These are phyloP conservation scores for Agapanthus africanus DNA, from an alignment of 106 monocot genomes.

Conservation along the genomic window DNA sequence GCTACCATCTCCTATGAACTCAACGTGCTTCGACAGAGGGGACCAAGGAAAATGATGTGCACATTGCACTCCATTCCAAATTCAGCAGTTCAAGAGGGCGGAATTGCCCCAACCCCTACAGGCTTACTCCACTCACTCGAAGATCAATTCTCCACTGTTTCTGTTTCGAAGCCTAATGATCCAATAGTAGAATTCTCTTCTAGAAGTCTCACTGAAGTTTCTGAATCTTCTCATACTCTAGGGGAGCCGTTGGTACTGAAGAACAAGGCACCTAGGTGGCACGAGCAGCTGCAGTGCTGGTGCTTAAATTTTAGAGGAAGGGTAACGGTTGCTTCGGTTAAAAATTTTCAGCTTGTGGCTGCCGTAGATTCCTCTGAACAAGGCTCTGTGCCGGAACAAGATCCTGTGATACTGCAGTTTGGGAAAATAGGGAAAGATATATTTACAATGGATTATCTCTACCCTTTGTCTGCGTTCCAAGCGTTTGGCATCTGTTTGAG, in stretches of 20 bases:
- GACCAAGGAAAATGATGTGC: conserved; percentile 36
- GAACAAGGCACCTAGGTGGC: too few relatives aligned
- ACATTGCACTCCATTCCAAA: conserved; percentile 32
- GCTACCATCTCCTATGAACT: conserved; percentile 35
- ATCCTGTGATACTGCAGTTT: neutral
- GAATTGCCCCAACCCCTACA: conserved; percentile 21
- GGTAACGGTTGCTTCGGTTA: conserved; percentile 39
- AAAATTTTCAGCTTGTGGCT: conserved; percentile 47
- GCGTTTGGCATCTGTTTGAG: conserved; percentile 56
- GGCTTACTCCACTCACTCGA: conserved; percentile 23
- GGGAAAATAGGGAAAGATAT: neutral
- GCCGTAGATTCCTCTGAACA: neutral
- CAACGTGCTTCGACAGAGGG: conserved; percentile 35
- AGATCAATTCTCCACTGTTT: conserved; percentile 21
- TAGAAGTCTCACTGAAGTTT: conserved; percentile 16
- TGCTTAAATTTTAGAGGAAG: too few relatives aligned
- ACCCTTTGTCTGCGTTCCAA: conserved; percentile 20
- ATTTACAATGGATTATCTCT: neutral
- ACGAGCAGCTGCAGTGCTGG: conserved; percentile 51
- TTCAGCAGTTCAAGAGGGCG: conserved; percentile 19
- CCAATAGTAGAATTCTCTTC: conserved; percentile 26
- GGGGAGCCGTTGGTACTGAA: conserved; percentile 31
- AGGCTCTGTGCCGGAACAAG: neutral
- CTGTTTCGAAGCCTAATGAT: conserved; percentile 16
- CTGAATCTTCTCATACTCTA: neutral